Conservation (phyloP, 176 grass and related monocot genomes). For the Saccharum officinarum region DNA sequence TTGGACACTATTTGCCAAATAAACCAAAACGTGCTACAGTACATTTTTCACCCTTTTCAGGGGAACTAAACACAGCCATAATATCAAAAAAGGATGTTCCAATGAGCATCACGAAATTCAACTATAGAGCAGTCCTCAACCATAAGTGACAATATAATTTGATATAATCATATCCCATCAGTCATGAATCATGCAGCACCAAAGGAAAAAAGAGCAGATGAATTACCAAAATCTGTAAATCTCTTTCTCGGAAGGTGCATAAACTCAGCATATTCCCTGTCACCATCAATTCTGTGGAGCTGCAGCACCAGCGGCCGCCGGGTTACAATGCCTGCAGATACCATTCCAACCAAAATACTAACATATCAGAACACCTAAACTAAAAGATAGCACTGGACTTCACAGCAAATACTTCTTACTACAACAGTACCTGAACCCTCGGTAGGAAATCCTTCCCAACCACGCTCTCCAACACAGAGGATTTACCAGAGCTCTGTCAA, state of each 20-base stretch:
- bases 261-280: conserved; percentile 92
- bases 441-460: conserved; percentile 99
- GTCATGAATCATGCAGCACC: neutral
- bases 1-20: too few species aligned
- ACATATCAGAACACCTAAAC: neutral
- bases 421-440: conserved; percentile 81
- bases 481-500: conserved; percentile 93
- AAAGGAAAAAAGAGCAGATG: neutral
- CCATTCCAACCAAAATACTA: conserved; percentile 6
- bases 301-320: conserved; percentile 90
- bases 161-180: neutral
- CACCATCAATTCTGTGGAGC: conserved; percentile 90
- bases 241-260: conserved; percentile 94
- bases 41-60: too few species aligned
- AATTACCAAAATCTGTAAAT: conserved; percentile 94
- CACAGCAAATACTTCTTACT: neutral
- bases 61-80: too few species aligned
- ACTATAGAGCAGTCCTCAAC: neutral
- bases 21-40: too few species aligned
- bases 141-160: neutral
- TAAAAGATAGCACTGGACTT: neutral
- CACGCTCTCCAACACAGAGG: conserved; percentile 93
- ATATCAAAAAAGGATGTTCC: neutral
- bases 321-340: conserved; percentile 86
- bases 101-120: neutral